Evolutionary conservation across 352 stramenopile species (phyloP), one percentile per base, ranked within the genome.

Genomic region (Halophytophthora polymorphica): DNA sequence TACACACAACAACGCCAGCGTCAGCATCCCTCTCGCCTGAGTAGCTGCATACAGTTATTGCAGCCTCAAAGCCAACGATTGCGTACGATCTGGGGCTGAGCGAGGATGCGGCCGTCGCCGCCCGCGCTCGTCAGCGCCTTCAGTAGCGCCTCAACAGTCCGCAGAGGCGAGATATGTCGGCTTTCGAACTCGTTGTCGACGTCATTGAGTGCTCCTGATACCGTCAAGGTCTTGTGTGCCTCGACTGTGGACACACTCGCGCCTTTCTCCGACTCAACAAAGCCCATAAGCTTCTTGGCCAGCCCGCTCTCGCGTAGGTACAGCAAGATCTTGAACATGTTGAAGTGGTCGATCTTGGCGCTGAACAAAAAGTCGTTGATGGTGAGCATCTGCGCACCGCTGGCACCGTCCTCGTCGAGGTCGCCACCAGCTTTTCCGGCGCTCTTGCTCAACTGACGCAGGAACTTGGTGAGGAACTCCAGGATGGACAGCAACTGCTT

Each of bases 361-460:
- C 62, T 82, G 50, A 93, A 94, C 11, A 96, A 58, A 33, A 96
- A 96, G 40, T 96, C 84, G 36, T 86, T 93, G 53, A 93, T 90
- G 2, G 57, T 77, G 64, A 88, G 80, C 66, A 96, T 91, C 37
- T 81, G 76, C 3, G 73, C 57, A 10, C 61, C 67, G 18, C 17
- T 61, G 2, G 12, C 15, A 1, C 57, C 66, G 25, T 72, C 65
- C 3, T 60, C 58, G 1, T 17, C 39, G 12, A 19, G 13, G 14
- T 22, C 31, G 22, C 21, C 34, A n/a, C 6, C 5, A 28, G 10
- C 25, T 61, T 63, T 14, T 15, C 36, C 13, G 37, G 29, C 41
- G 19, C 29, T 42, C 34, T 83, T 88, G 58, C 56, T 66, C 22
- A 77, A 25, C 22, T 77, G 64, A 1, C 81, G 78, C 21, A 96